Evolutionary conservation across 2,329 filamentous ascomycete species (phyloP).

Genomic region (Talaromyces sp.): DNA sequence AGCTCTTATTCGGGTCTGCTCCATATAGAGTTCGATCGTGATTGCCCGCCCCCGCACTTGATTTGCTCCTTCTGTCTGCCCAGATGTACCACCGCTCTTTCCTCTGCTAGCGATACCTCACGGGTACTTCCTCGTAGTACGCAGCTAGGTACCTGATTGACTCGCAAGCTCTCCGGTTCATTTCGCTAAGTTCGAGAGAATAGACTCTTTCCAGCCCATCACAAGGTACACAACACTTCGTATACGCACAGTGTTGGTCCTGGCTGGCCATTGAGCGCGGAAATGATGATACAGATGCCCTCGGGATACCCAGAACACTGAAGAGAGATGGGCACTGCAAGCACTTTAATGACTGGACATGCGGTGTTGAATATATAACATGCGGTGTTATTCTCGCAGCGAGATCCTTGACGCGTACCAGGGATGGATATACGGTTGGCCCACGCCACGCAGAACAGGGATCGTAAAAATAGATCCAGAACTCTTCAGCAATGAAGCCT

Average conservation of each 20-base stretch:
- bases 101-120: neutral
- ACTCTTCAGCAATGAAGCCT: neutral
- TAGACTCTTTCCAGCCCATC: neutral
- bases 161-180: neutral
- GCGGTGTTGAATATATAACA: neutral
- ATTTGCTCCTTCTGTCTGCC: neutral
- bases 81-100: neutral
- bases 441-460: neutral
- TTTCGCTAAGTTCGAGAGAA: neutral
- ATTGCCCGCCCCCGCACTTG: neutral
- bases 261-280: neutral
- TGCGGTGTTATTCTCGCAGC: neutral
- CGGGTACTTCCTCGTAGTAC: neutral
- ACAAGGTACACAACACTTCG: neutral
- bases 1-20: neutral
- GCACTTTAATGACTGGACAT: neutral
- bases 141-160: neutral
- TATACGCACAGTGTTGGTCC: neutral
- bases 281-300: neutral
- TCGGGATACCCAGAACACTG: neutral
- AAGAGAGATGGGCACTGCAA: neutral
- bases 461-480: slow-evolving; percentile 5
- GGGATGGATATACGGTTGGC: neutral
- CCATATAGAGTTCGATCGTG: neutral
- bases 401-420: neutral